Evolutionary conservation across 139 green algal genomes (phyloP).

Genomic region (Monoraphidium neglectum): DNA sequence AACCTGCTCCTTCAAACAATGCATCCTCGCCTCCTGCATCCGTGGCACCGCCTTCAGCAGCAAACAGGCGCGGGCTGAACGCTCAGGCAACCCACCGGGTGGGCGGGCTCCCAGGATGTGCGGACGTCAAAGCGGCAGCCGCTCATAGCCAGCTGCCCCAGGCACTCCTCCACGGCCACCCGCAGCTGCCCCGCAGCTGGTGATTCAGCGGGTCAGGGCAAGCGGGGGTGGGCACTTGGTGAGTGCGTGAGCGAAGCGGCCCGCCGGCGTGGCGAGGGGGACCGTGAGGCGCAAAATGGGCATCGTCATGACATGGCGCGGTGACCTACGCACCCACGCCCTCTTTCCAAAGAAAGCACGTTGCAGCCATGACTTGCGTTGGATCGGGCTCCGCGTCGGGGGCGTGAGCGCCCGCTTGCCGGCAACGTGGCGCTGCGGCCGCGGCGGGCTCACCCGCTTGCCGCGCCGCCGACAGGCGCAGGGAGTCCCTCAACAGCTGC

Average conservation of each 20-base stretch:
- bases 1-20: no score
- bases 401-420: no score
- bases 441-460: conserved; percentile 21
- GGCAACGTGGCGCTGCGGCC: background rate
- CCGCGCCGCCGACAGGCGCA: no score
- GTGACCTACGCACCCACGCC: no score
- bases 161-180: conserved; percentile 56
- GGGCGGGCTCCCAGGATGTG: conserved; percentile 46
- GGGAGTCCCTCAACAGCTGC: background rate
- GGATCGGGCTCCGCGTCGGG: no score
- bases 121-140: conserved; percentile 73
- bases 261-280: background rate
- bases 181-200: conserved; percentile 55
- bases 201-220: conserved; percentile 19
- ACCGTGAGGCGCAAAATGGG: no score
- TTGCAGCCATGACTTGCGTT: no score
- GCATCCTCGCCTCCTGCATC: no score
- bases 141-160: conserved; percentile 72
- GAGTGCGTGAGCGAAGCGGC: background rate
- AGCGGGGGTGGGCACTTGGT: background rate
- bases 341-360: no score
- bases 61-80: no score
- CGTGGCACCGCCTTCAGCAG: no score
- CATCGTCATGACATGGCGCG: no score
- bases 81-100: background rate